Conservation (phyloP, 2,329 filamentous ascomycete genomes). For the Scedosporium dehoogii region DNA sequence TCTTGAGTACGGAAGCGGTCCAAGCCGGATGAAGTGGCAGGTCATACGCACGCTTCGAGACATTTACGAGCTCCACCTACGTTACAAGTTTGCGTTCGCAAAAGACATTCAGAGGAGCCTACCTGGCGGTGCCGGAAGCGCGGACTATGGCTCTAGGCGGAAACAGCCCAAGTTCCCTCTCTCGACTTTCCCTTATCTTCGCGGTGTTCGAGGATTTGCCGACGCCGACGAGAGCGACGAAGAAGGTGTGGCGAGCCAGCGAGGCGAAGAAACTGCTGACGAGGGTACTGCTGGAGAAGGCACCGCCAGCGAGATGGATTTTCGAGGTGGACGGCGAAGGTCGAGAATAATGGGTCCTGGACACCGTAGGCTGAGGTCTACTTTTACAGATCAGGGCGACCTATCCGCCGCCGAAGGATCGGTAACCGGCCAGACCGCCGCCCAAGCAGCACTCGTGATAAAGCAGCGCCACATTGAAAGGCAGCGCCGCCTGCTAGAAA, state of each 20-base stretch:
- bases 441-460: slow-evolving; percentile 43
- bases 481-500: slow-evolving; percentile 77
- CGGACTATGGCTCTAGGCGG: slow-evolving; percentile 36
- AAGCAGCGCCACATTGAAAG: slow-evolving; percentile 61
- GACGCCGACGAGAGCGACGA: slow-evolving; percentile 75
- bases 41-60: slow-evolving; percentile 80
- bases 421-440: slow-evolving; percentile 20
- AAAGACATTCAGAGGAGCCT: slow-evolving; percentile 64
- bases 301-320: slow-evolving; percentile 20
- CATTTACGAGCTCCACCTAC: slow-evolving; percentile 84
- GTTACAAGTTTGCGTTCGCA: slow-evolving; percentile 80
- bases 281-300: slow-evolving; percentile 55
- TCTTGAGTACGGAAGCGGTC: slow-evolving; percentile 89
- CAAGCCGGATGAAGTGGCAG: slow-evolving; percentile 94
- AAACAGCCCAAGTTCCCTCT: slow-evolving; percentile 86
- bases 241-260: slow-evolving; percentile 39
- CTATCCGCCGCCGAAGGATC: slow-evolving; percentile 28
- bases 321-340: slow-evolving; percentile 5
- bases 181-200: slow-evolving; percentile 80
- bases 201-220: slow-evolving; percentile 68
- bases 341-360: slow-evolving; percentile 14
- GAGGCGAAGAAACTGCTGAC: slow-evolving; percentile 36
- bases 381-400: slow-evolving; percentile 36
- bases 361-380: slow-evolving; percentile 29
- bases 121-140: slow-evolving; percentile 33